phyloP scores from a whole-genome alignment of 2,329 filamentous ascomycete genomes.

The Aspergillus unguis region DNA sequence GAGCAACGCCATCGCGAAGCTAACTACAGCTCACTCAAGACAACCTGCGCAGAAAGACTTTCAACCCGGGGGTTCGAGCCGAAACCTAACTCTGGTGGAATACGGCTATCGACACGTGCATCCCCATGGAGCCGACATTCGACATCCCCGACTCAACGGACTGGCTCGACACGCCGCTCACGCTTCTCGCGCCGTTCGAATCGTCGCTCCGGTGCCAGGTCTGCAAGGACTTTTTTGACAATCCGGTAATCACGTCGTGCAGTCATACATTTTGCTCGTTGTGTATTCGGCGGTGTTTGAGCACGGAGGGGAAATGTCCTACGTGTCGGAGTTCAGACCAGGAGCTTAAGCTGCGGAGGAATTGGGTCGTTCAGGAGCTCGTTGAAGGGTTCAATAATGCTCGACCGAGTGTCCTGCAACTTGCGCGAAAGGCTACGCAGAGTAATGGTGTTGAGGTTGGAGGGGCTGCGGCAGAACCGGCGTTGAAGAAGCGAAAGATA shows the following conservation, averaged over 20 bases:
- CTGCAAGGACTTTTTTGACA: conserved; percentile 95
- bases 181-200: conserved; percentile 58
- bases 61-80: neutral
- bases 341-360: conserved; percentile 77
- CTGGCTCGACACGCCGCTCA: conserved; percentile 48
- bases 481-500: conserved; percentile 36
- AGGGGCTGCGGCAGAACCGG: conserved; percentile 29
- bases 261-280: conserved; percentile 95
- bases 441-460: conserved; percentile 43
- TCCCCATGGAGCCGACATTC: conserved; percentile 35
- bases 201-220: conserved; percentile 88
- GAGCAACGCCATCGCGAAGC: neutral
- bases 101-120: neutral
- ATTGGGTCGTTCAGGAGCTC: conserved; percentile 80
- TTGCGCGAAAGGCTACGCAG: conserved; percentile 58
- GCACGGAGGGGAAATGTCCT: conserved; percentile 81
- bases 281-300: conserved; percentile 84
- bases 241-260: conserved; percentile 92
- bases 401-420: conserved; percentile 59
- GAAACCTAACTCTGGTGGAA: neutral
- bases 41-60: neutral
- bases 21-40: neutral
- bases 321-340: conserved; percentile 76
- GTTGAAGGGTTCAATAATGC: conserved; percentile 72
- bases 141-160: conserved; percentile 46